These are phyloP conservation scores for Rhizopus arrhizus DNA, from an alignment of 371 early-diverging fungal genomes.

Conservation along the genomic window DNA sequence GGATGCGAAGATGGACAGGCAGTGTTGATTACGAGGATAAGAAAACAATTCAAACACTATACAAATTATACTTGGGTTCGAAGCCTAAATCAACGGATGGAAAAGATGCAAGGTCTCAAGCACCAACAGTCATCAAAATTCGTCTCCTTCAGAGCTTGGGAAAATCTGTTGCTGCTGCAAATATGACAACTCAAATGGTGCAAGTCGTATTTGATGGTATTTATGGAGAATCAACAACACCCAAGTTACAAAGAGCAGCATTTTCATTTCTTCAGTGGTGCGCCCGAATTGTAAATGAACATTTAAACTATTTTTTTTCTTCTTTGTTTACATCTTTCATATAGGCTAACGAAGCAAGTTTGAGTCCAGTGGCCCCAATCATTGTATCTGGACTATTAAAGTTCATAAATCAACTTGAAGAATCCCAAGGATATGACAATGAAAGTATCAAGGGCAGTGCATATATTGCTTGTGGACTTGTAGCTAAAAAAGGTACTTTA, in stretches of 20 bases:
- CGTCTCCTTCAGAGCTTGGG: conserved; percentile 64
- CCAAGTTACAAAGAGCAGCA: conserved; percentile 71
- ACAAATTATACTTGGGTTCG: conserved; percentile 64
- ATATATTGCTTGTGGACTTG: conserved; percentile 78
- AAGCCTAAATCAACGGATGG: conserved; percentile 22
- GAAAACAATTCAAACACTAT: conserved; percentile 59
- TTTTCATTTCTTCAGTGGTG: conserved; percentile 89
- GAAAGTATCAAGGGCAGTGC: conserved; percentile 84
- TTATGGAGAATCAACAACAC: conserved; percentile 65
- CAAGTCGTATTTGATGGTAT: conserved; percentile 82
- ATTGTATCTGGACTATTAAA: conserved; percentile 76
- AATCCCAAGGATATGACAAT: conserved; percentile 48
- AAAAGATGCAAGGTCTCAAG: conserved; percentile 41
- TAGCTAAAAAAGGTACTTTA: conserved; percentile 71
- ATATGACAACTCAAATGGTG: conserved; percentile 64
- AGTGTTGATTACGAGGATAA: conserved; percentile 67
- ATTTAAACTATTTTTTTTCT: background rate
- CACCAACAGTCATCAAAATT: conserved; percentile 61
- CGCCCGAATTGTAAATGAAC: conserved; percentile 66
- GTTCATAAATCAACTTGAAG: conserved; percentile 62
- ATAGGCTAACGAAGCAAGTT: conserved; percentile 46
- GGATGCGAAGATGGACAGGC: conserved; percentile 57
- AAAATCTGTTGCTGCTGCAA: conserved; percentile 69
- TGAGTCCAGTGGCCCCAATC: conserved; percentile 70
- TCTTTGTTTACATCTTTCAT: background rate